Evolutionary conservation across 2,329 filamentous ascomycete species (phyloP).

Genomic region (Aspergillus sp.): DNA sequence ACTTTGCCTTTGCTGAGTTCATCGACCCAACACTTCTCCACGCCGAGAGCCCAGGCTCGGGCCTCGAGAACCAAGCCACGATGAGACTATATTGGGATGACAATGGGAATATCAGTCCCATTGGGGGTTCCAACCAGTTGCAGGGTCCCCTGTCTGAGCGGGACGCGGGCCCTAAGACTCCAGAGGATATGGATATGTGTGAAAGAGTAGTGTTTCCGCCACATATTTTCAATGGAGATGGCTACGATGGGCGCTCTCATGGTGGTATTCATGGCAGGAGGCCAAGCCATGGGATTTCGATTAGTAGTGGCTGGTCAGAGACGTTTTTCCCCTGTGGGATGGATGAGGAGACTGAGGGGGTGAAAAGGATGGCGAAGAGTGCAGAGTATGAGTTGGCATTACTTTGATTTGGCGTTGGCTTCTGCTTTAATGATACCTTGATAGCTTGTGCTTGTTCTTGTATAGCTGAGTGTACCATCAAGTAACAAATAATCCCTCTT

Average conservation of each 20-base stretch:
- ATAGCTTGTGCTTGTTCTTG: background rate
- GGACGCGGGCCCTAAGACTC: no score
- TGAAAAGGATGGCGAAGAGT: background rate
- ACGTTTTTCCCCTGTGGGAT: background rate
- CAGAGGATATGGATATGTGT: no score
- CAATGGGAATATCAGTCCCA: no score
- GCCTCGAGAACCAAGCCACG: background rate
- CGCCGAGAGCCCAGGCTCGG: background rate
- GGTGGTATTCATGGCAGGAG: background rate
- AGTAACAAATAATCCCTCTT: no score
- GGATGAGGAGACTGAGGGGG: background rate
- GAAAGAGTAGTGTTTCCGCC: background rate
- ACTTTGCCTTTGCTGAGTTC: background rate
- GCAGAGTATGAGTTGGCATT: background rate
- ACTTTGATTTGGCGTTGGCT: no score
- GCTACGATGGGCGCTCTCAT: background rate
- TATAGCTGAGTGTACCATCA: background rate
- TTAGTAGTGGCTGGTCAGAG: conserved; percentile 1
- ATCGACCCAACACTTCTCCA: background rate
- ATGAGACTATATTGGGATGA: no score
- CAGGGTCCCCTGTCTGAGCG: no score
- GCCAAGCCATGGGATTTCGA: background rate
- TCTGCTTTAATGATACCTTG: no score
- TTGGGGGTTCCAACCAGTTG: no score
- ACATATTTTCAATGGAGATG: background rate